Evolutionary conservation across 176 grass and related monocot species (phyloP).

Genomic region (Urochloa ruziziensis): DNA sequence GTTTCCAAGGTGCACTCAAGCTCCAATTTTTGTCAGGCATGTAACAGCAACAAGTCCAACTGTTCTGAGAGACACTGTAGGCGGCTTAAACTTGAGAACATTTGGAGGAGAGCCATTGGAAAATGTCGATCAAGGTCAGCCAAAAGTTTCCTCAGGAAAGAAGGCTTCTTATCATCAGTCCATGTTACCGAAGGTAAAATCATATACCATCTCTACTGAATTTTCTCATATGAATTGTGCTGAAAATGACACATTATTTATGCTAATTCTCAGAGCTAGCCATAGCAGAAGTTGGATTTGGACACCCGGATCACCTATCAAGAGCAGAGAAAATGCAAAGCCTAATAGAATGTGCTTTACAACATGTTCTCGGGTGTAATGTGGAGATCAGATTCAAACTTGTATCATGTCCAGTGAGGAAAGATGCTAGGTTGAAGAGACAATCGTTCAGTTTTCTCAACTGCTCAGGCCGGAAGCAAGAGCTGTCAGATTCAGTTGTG

Average conservation of each 20-base stretch:
- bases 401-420: constrained; percentile 39
- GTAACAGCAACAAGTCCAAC: constrained; percentile 69
- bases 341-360: constrained; percentile 64
- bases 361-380: constrained; percentile 80
- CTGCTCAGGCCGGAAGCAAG: constrained; percentile 92
- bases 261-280: constrained; percentile 71
- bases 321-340: constrained; percentile 80
- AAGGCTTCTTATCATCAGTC: constrained; percentile 75
- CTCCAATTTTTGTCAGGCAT: constrained; percentile 72
- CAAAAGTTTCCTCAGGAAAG: constrained; percentile 84
- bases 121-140: constrained; percentile 86
- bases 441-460: constrained; percentile 81
- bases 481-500: constrained; percentile 68
- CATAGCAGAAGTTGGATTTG: constrained; percentile 90
- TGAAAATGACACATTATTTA: constrained; percentile 15
- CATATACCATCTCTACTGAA: neutral
- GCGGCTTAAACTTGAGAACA: constrained; percentile 82
- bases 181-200: constrained; percentile 85
- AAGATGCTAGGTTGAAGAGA: constrained; percentile 68
- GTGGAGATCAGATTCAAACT: constrained; percentile 87
- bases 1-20: constrained; percentile 67
- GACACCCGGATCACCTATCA: constrained; percentile 77
- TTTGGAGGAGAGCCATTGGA: constrained; percentile 73
- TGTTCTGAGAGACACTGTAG: constrained; percentile 84
- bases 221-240: constrained; percentile 16